These are phyloP conservation scores for Penicillium sp. DNA, from an alignment of 2,329 filamentous ascomycete species.

Conservation along the genomic window DNA sequence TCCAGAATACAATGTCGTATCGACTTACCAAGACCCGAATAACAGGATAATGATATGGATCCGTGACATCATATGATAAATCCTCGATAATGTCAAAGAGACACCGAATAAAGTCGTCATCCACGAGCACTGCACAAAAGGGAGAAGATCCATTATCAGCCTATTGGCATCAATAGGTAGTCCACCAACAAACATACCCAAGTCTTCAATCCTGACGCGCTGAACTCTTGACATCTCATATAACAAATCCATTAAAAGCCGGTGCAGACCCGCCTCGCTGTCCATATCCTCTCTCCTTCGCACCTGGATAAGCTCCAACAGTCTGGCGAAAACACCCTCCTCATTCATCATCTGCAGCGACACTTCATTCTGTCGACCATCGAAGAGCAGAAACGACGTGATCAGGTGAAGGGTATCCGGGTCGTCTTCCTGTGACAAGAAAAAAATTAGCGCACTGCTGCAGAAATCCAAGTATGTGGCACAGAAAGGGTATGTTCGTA, in stretches of 20 bases:
- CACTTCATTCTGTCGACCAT: slow-evolving; percentile 75
- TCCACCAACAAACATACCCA: slow-evolving; percentile 58
- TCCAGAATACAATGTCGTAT: neutral
- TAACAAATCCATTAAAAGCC: slow-evolving; percentile 79
- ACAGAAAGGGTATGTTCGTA: neutral
- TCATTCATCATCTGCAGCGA: slow-evolving; percentile 85
- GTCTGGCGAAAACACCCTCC: slow-evolving; percentile 78
- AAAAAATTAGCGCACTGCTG: neutral
- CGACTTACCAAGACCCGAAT: slow-evolving; percentile 81
- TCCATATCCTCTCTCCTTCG: slow-evolving; percentile 55
- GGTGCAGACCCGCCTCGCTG: slow-evolving; percentile 64
- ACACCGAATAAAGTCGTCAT: slow-evolving; percentile 79
- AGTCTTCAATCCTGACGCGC: slow-evolving; percentile 71
- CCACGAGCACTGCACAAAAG: slow-evolving; percentile 51
- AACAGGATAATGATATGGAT: slow-evolving; percentile 94
- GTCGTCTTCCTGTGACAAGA: slow-evolving; percentile 71
- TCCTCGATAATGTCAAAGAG: slow-evolving; percentile 87
- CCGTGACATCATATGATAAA: slow-evolving; percentile 79
- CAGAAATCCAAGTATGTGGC: neutral
- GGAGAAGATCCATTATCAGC: slow-evolving; percentile 5
- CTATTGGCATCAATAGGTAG: neutral
- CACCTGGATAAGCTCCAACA: slow-evolving; percentile 77
- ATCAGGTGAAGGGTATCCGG: slow-evolving; percentile 77
- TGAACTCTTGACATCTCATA: slow-evolving; percentile 98
- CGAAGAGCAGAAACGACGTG: slow-evolving; percentile 79